Percentiles rank a stretch among this genome's conserved stretches.
Conservation (phyloP, 352 stramenopile genomes). For the Pythium dissimile region DNA sequence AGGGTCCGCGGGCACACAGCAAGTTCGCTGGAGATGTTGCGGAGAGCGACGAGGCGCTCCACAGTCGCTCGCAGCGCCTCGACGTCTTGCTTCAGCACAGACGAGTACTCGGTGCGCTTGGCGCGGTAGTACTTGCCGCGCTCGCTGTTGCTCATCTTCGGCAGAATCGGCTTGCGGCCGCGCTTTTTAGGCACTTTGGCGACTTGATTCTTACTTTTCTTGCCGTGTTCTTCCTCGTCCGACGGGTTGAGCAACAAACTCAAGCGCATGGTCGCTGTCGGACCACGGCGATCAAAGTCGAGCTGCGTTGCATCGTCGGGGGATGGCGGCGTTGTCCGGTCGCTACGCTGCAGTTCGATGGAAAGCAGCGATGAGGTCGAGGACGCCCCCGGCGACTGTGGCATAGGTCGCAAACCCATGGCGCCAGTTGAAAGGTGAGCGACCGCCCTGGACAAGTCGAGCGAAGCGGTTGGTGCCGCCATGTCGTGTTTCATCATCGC, state of each 20-base stretch:
- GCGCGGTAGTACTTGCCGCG: slow-evolving; percentile 58
- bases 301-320: neutral
- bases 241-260: slow-evolving; percentile 11
- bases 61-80: slow-evolving; percentile 46
- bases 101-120: slow-evolving; percentile 45
- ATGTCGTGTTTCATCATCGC: no score
- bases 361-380: no score
- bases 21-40: slow-evolving; percentile 20
- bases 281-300: neutral
- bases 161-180: slow-evolving; percentile 25
- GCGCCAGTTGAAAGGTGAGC: no score
- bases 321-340: neutral
- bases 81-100: slow-evolving; percentile 39
- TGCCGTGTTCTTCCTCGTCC: slow-evolving; percentile 1
- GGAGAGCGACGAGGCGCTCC: slow-evolving; percentile 31
- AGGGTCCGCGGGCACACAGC: slow-evolving; percentile 10
- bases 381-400: no score
- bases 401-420: no score
- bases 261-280: neutral
- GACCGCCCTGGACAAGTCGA: no score
- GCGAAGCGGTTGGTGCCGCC: no score
- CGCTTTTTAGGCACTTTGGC: slow-evolving; percentile 32
- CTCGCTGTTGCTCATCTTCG: slow-evolving; percentile 50
- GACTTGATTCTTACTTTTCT: neutral
- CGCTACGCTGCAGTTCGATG: no score